Evolutionary conservation across 1,284 basidiomycete species (phyloP).

Genomic region (Puccinia triticina): DNA sequence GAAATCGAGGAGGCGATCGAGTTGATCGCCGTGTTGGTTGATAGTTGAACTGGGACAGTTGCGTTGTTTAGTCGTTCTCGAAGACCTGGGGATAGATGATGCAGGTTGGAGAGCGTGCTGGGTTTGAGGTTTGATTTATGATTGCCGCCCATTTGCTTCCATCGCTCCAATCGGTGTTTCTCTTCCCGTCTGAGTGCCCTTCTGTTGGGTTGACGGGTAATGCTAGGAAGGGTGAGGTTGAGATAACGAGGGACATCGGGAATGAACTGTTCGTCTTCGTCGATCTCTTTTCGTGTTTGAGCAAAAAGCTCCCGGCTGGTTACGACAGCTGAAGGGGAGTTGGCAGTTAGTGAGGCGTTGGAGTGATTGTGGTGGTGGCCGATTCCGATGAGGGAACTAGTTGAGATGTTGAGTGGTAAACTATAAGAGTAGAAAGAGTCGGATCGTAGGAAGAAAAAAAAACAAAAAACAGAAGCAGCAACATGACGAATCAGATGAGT

Average conservation of each 20-base stretch:
- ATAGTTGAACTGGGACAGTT: conserved; percentile 3
- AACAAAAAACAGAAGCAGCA: not conserved
- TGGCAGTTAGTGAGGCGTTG: not conserved
- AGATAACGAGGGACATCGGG: conserved; percentile 30
- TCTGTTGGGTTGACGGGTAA: conserved; percentile 26
- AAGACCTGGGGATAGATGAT: not conserved
- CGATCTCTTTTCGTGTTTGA: conserved; percentile 31
- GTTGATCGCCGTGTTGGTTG: conserved; percentile 34
- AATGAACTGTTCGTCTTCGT: conserved; percentile 46
- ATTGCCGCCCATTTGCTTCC: not conserved
- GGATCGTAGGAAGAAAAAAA: no score
- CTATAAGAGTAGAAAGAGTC: not conserved
- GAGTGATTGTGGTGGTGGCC: conserved; percentile 1
- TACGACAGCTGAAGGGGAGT: not conserved
- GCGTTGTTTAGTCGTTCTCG: not conserved
- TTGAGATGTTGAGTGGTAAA: conserved; percentile 28
- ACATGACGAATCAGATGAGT: not conserved
- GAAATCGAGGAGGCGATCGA: conserved; percentile 15
- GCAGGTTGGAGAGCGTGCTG: not conserved
- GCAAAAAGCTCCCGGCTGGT: not conserved
- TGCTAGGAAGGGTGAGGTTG: conserved; percentile 23
- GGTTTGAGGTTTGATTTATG: conserved; percentile 1
- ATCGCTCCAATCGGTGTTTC: conserved; percentile 20
- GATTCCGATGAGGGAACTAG: conserved; percentile 18
- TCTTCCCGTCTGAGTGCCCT: conserved; percentile 21